Evolutionary conservation across 768 basidiomycete genomes (phyloP), one percentile per base, ranked within the genome.

Genomic region (Trametes cubensis): DNA sequence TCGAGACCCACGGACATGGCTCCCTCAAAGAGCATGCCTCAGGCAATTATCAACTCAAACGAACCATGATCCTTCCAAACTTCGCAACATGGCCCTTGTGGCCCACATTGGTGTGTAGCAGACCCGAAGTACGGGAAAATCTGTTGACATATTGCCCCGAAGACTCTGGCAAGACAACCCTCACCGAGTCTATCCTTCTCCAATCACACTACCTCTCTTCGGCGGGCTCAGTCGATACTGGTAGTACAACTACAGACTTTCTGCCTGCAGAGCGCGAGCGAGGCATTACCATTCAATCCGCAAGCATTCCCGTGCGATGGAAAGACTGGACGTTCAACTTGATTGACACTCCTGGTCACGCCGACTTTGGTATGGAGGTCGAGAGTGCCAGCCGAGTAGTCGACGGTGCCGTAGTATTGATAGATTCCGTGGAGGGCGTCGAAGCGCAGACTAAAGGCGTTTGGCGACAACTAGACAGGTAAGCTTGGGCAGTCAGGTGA

Each of bases 321-420:
- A 88, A 87, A 71, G 74, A 87, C 56, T 92, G 90, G 89, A 86
- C 82, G 1, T 89, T 91, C 75, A 95, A 94, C 71, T 82, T 95
- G 47, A 87, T 95, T 48, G 94, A 95, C 69, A 95, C 93, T 3
- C 93, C 93, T 17, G 93, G 93, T 39, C 93, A 95, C 75, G 94
- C 92, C 5, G 93, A 95, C 72, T 95, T 95, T 75, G 93, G 93
- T n/a, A 94, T 95, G 92, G 93, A 95, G 70, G 94, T 95, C 26
- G 94, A 95, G 75, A 91, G 92, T 69, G 94, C 94, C 8, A 94
- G 92, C 69, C 85, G 93, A 28, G 89, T 95, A 17, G 85, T 94
- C 4, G 93, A 95, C 65, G 94, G 93, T 58, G 93, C 92, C 17
- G 86, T 95, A 28, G 90, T 95, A 30, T 75, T 95, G 34, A 84